A percentile compares a stretch with the other conserved stretches of the same genome.
Evolutionary conservation across 192 early-diverging fungal genomes (phyloP).

Genomic region (Globomyces pollinis-pini): DNA sequence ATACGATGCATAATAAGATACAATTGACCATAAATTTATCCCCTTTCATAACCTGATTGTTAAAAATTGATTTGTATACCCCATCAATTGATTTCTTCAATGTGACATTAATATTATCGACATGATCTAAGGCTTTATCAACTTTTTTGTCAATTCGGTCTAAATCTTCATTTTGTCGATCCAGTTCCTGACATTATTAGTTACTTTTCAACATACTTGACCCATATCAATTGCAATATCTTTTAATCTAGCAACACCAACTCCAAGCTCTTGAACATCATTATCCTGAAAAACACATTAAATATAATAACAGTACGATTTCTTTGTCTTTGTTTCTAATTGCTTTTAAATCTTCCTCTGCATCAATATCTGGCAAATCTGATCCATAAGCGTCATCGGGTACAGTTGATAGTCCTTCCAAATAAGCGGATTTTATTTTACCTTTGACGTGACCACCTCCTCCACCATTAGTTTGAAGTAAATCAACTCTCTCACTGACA

Average conservation of each 20-base stretch:
- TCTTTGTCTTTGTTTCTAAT: slow-evolving; percentile 45
- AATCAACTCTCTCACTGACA: slow-evolving; percentile 30
- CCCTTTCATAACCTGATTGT: slow-evolving; percentile 52
- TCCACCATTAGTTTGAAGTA: slow-evolving; percentile 35
- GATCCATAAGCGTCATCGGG: slow-evolving; percentile 11
- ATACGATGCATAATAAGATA: slow-evolving; percentile 47
- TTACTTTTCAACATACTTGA: slow-evolving; percentile 33
- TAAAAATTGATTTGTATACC: slow-evolving; percentile 26
- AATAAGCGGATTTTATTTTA: slow-evolving; percentile 8
- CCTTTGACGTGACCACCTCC: slow-evolving; percentile 13
- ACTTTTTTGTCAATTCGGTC: slow-evolving; percentile 48
- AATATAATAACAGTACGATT: slow-evolving; percentile 31
- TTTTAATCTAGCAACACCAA: slow-evolving; percentile 41
- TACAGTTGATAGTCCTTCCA: not conserved
- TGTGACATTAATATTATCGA: slow-evolving; percentile 51
- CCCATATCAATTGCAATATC: slow-evolving; percentile 53
- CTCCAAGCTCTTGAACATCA: slow-evolving; percentile 44
- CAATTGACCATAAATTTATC: slow-evolving; percentile 58
- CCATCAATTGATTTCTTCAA: slow-evolving; percentile 47
- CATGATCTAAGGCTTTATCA: slow-evolving; percentile 45
- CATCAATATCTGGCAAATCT: slow-evolving; percentile 57
- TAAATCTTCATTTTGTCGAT: slow-evolving; percentile 48
- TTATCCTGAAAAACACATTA: slow-evolving; percentile 30
- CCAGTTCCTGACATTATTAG: slow-evolving; percentile 37
- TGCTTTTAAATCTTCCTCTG: slow-evolving; percentile 50